Evolutionary conservation across 805 yeast species (phyloP).

Genomic region (Clavispora fructus): DNA sequence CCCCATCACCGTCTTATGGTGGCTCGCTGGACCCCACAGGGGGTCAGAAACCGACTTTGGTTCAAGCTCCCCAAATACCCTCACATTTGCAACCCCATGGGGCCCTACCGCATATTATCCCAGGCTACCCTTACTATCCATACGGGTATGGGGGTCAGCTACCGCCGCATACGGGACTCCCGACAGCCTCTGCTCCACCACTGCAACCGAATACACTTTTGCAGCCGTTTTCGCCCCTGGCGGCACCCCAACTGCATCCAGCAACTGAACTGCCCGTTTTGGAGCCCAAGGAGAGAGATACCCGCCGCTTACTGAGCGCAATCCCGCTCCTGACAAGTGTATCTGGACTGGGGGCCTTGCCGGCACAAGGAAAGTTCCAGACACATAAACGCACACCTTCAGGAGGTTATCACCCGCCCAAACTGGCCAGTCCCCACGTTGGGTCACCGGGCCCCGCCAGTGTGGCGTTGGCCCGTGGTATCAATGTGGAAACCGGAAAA

Average conservation of each 20-base stretch:
- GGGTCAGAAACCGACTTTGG: neutral
- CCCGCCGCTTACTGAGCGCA: neutral
- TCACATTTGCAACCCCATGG: neutral
- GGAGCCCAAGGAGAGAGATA: neutral
- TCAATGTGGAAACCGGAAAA: constrained; percentile 28
- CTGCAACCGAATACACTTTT: neutral
- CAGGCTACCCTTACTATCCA: neutral
- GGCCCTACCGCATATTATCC: neutral
- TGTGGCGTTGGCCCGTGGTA: constrained; percentile 35
- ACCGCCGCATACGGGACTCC: neutral
- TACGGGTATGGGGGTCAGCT: neutral
- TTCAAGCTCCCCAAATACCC: neutral
- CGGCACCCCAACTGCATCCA: neutral
- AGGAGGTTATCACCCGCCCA: constrained; percentile 3
- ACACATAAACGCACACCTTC: constrained; percentile 25
- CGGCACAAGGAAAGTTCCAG: constrained; percentile 16
- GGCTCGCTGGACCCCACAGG: neutral
- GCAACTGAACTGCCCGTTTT: neutral
- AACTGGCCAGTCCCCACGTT: constrained; percentile 1
- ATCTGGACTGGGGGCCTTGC: constrained; percentile 1
- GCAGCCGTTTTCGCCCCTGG: neutral
- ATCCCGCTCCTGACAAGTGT: neutral
- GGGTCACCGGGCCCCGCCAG: constrained; percentile 45
- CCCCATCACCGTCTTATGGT: neutral
- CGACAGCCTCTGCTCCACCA: neutral